Evolutionary conservation across 192 early-diverging fungal species (phyloP).

Genomic region (Gigaspora rosea): DNA sequence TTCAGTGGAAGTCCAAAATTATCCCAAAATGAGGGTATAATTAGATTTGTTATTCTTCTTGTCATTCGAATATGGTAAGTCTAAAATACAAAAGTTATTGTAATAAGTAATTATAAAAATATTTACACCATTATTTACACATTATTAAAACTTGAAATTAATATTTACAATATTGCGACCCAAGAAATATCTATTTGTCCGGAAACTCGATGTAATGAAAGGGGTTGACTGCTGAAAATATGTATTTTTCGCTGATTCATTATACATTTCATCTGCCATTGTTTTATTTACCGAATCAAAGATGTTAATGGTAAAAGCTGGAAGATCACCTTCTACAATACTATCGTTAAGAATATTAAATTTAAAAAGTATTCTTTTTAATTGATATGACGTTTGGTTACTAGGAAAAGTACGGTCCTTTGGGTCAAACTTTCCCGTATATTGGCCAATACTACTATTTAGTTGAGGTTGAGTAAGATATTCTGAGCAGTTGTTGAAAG

Average conservation of each 20-base stretch:
- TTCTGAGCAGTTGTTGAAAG: background rate
- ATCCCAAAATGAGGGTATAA: too few relatives aligned
- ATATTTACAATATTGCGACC: conserved; percentile 7
- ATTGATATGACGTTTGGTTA: background rate
- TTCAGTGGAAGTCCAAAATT: too few relatives aligned
- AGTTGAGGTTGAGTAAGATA: background rate
- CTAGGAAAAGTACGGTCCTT: background rate
- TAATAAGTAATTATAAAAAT: too few relatives aligned
- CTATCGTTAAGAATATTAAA: background rate
- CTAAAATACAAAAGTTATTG: too few relatives aligned
- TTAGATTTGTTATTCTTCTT: too few relatives aligned
- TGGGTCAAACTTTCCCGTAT: conserved; percentile 4
- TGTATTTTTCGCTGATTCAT: background rate
- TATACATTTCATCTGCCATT: background rate
- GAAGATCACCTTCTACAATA: conserved; percentile 3
- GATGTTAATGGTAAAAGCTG: background rate
- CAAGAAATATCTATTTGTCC: conserved; percentile 5
- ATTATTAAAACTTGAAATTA: too few relatives aligned
- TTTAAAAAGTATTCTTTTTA: conserved; percentile 15
- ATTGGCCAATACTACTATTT: background rate
- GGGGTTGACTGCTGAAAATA: background rate
- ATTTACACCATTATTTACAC: too few relatives aligned
- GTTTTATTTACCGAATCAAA: background rate
- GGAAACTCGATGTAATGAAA: background rate
- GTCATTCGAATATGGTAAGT: too few relatives aligned